Conservation (phyloP, 208 protist species). For the Trypanosoma mega region DNA sequence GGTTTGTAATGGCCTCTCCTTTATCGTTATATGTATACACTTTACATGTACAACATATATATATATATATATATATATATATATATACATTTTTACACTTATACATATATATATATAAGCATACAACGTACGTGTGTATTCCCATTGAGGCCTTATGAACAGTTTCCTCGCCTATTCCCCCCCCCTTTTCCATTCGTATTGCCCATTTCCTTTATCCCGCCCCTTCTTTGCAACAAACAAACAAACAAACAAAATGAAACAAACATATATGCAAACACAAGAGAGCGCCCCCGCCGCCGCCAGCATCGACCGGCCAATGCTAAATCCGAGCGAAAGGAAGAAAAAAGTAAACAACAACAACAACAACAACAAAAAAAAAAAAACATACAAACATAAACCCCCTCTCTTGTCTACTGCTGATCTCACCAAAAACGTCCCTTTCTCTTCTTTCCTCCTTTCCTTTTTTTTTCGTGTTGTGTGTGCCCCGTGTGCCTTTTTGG, state of each 20-base stretch:
- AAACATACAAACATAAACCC: too few species aligned
- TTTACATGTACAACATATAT: constrained; percentile 14
- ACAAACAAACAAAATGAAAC: too few species aligned
- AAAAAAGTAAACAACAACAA: too few species aligned
- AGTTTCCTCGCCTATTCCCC: neutral
- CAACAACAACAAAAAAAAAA: too few species aligned
- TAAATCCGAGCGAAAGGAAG: too few species aligned
- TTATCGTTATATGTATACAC: constrained; percentile 3
- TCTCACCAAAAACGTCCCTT: constrained; percentile 11
- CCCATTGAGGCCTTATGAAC: neutral
- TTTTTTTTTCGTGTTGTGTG: too few species aligned
- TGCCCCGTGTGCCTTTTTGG: too few species aligned
- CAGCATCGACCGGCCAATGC: constrained; percentile 9
- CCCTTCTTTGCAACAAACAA: neutral
- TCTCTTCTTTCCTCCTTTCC: constrained; percentile 9
- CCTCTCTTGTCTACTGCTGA: constrained; percentile 9
- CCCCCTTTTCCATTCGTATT: neutral
- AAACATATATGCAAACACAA: too few species aligned
- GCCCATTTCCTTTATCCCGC: neutral
- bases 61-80: neutral
- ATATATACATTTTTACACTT: neutral
- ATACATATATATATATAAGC: neutral
- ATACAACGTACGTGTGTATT: neutral
- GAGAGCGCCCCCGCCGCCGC: too few species aligned
- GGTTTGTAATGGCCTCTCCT: too few species aligned